Percentiles rank a stretch among this genome's conserved stretches.
Conservation (phyloP, 805 yeast species). For the Cyberlindnera nakhonratchasimensis region DNA sequence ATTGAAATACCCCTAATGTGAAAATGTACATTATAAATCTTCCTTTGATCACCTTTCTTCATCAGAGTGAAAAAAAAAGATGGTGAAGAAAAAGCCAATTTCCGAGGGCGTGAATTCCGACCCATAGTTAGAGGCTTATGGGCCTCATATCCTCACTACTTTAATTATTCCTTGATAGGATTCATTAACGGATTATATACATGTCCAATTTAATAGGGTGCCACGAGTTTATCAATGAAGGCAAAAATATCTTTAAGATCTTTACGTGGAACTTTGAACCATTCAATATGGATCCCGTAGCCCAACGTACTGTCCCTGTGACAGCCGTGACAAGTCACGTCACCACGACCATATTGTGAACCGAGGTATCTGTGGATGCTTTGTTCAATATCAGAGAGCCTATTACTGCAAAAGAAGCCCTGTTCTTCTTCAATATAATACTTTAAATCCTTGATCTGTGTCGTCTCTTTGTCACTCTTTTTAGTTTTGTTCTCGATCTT, state of each 20-base stretch:
- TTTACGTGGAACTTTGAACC: constrained; percentile 25
- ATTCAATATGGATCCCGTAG: constrained; percentile 25
- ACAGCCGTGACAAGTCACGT: constrained; percentile 26
- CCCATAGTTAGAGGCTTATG: not conserved
- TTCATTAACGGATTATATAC: too few relatives aligned
- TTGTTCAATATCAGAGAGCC: constrained; percentile 19
- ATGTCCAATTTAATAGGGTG: not conserved
- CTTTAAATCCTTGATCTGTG: not conserved
- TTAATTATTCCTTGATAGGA: not conserved
- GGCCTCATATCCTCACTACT: not conserved
- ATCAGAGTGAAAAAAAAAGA: constrained; percentile 4
- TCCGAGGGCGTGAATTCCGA: constrained; percentile 5
- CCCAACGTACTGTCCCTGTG: constrained; percentile 4
- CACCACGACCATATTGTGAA: constrained; percentile 22
- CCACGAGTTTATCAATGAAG: constrained; percentile 15
- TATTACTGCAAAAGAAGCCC: constrained; percentile 19
- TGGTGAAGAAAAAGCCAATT: not conserved
- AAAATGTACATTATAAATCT: not conserved
- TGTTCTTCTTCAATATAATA: constrained; percentile 6
- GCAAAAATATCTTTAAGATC: constrained; percentile 13
- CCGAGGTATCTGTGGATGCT: constrained; percentile 19
- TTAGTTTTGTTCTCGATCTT: not conserved
- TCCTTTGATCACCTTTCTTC: not conserved
- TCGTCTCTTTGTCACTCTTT: not conserved
- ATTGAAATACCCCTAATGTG: not conserved